These are phyloP conservation scores for Podospora australis DNA, from an alignment of 495 filamentous ascomycete species.

Conservation along the genomic window DNA sequence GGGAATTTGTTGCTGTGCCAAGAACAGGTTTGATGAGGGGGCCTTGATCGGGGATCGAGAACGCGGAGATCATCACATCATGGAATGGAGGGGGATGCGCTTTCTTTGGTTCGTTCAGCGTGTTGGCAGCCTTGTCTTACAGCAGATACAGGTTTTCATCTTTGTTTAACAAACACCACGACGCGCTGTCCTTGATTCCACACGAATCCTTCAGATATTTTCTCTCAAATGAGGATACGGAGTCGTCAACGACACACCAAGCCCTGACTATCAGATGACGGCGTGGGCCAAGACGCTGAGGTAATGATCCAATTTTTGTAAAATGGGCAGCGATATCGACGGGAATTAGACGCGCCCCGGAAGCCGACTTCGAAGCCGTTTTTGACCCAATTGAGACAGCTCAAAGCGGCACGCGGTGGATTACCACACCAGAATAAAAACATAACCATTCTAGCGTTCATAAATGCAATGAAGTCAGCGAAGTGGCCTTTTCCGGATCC, in stretches of 20 bases:
- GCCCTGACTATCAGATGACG: not conserved
- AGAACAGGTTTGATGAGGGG: conserved; percentile 3
- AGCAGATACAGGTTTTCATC: too few species aligned
- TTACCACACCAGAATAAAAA: not conserved
- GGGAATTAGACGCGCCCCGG: not conserved
- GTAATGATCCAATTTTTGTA: not conserved
- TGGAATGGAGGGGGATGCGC: not conserved
- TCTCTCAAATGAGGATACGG: not conserved
- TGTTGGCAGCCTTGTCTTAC: not conserved
- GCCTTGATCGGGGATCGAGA: not conserved
- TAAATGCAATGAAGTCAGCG: not conserved
- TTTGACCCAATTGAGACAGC: not conserved
- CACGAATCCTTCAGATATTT: not conserved
- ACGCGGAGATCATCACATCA: not conserved
- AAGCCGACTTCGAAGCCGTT: not conserved
- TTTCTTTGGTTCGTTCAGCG: not conserved
- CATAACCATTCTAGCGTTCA: not conserved
- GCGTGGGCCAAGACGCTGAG: not conserved
- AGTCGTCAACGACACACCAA: not conserved
- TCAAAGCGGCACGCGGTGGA: not conserved
- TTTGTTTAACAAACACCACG: not conserved
- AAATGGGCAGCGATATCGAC: not conserved
- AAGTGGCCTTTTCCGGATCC: too few species aligned
- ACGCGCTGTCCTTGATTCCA: not conserved
- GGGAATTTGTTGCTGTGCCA: not conserved